These are phyloP conservation scores for Pythium biforme DNA, from an alignment of 352 stramenopile species.

Conservation along the genomic window DNA sequence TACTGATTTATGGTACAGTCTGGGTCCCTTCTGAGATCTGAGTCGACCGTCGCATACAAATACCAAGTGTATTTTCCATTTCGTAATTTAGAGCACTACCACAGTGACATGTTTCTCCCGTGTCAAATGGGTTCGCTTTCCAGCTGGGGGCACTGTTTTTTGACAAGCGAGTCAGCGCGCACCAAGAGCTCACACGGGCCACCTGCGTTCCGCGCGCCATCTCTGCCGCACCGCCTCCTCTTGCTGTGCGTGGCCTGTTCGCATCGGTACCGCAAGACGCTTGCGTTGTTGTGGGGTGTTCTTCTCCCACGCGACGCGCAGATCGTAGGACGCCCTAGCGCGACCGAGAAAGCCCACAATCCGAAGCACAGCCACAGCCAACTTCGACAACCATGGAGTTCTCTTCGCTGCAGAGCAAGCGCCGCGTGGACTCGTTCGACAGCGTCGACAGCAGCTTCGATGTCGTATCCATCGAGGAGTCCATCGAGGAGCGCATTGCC, in stretches of 20 bases:
- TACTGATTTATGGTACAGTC: slow-evolving; percentile 6
- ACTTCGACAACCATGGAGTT: not conserved
- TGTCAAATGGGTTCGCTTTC: slow-evolving; percentile 29
- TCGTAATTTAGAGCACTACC: slow-evolving; percentile 11
- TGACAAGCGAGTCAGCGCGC: slow-evolving; percentile 14
- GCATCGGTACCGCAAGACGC: no score
- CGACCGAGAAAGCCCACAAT: not conserved
- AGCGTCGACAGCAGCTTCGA: slow-evolving; percentile 36
- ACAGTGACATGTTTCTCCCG: slow-evolving; percentile 6
- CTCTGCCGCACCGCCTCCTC: slow-evolving; percentile 25
- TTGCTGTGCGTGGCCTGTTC: not conserved
- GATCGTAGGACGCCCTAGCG: no score
- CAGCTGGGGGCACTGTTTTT: slow-evolving; percentile 16
- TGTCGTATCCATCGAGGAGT: slow-evolving; percentile 30
- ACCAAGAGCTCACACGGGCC: not conserved
- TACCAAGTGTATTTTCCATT: not conserved
- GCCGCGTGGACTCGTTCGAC: slow-evolving; percentile 31
- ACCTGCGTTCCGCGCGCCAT: slow-evolving; percentile 1
- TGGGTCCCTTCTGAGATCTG: not conserved
- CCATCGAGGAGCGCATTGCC: slow-evolving; percentile 17
- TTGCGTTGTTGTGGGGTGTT: no score
- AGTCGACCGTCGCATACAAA: slow-evolving; percentile 12
- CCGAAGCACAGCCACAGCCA: not conserved
- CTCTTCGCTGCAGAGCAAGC: slow-evolving; percentile 13
- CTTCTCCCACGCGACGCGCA: no score